Conservation (phyloP, 345 rosid genomes). For the Hypericum androsaemum region DNA sequence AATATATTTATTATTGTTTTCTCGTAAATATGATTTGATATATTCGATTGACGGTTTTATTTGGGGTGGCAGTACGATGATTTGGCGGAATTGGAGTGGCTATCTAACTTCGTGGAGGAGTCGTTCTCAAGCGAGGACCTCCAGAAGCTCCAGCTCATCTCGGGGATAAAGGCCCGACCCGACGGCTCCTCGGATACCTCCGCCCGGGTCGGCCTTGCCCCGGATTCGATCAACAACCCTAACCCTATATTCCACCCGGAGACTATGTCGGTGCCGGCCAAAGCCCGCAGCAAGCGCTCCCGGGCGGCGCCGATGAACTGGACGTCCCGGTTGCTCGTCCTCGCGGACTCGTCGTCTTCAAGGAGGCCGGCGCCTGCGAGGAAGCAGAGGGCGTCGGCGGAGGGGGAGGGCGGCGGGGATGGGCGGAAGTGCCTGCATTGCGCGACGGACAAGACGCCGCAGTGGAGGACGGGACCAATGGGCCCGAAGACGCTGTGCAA, state of each 20-base stretch:
- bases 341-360: slow-evolving; percentile 10
- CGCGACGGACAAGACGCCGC: slow-evolving; percentile 78
- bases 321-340: slow-evolving; percentile 35
- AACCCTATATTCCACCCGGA: slow-evolving; percentile 46
- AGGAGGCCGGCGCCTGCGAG: slow-evolving; percentile 28
- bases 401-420: slow-evolving; percentile 26
- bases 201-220: slow-evolving; percentile 24
- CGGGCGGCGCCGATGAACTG: slow-evolving; percentile 19
- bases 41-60: neutral
- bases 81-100: slow-evolving; percentile 80
- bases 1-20: neutral
- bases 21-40: neutral
- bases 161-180: slow-evolving; percentile 20
- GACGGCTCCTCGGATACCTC: slow-evolving; percentile 28
- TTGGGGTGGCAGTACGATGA: slow-evolving; percentile 57
- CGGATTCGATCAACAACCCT: slow-evolving; percentile 7
- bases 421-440: slow-evolving; percentile 61
- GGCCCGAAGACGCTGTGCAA: slow-evolving; percentile 77
- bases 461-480: slow-evolving; percentile 75
- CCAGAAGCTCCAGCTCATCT: slow-evolving; percentile 25
- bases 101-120: slow-evolving; percentile 69
- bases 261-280: slow-evolving; percentile 55
- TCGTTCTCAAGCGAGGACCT: slow-evolving; percentile 48
- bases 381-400: slow-evolving; percentile 12
- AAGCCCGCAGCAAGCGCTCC: slow-evolving; percentile 48